Evolutionary conservation across 2,329 filamentous ascomycete genomes (phyloP).

Genomic region (Cadophora luteo-olivacea): DNA sequence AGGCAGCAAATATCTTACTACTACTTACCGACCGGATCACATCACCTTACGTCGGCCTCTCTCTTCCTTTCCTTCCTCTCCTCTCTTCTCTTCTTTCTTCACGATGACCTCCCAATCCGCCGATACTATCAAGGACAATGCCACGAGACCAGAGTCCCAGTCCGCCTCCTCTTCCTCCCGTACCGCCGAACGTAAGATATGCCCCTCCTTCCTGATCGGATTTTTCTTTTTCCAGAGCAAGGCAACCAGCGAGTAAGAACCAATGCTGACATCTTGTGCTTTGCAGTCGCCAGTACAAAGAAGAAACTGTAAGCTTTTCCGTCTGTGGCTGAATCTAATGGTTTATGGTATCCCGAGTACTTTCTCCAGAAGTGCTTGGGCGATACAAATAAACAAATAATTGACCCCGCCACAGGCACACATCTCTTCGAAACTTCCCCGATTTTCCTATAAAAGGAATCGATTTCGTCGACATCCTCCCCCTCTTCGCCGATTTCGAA

Average conservation of each 20-base stretch:
- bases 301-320: constrained; percentile 58
- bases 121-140: constrained; percentile 36
- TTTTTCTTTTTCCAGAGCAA: background rate
- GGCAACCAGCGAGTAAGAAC: background rate
- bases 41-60: constrained; percentile 27
- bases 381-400: background rate
- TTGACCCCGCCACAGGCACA: constrained; percentile 49
- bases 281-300: constrained; percentile 56
- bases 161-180: constrained; percentile 43
- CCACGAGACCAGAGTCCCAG: constrained; percentile 44
- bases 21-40: constrained; percentile 29
- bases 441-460: constrained; percentile 94
- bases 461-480: constrained; percentile 97
- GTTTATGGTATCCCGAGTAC: background rate
- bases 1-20: constrained; percentile 26
- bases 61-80: too few species aligned
- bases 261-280: constrained; percentile 6
- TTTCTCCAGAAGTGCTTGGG: background rate
- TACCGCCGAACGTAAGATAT: constrained; percentile 37
- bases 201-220: background rate
- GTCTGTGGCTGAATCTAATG: background rate
- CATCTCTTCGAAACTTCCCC: constrained; percentile 81
- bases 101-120: constrained; percentile 40
- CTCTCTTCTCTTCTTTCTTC: constrained; percentile 40
- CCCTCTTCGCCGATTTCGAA: constrained; percentile 81